These are phyloP conservation scores for Fusarium armeniacum DNA, from an alignment of 2,329 filamentous ascomycete species.

Conservation along the genomic window DNA sequence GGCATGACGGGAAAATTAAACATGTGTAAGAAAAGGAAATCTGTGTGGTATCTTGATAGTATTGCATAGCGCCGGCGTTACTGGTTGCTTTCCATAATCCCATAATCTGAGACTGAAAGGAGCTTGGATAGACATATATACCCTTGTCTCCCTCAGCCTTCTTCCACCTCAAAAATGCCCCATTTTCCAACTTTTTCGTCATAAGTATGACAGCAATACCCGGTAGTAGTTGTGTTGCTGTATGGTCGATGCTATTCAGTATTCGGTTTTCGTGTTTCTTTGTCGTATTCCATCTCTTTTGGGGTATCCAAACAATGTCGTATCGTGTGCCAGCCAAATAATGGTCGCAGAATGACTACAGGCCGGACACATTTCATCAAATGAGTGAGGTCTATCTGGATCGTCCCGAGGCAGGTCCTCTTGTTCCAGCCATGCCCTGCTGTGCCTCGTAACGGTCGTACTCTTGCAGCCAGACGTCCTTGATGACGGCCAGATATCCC, in stretches of 20 bases:
- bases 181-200: conserved; percentile 40
- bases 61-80: conserved; percentile 53
- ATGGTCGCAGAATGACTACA: conserved; percentile 5
- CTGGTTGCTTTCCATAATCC: conserved; percentile 41
- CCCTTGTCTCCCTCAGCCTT: conserved; percentile 23
- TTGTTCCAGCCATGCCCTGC: conserved; percentile 50
- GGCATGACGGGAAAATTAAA: conserved; percentile 12
- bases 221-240: conserved; percentile 2
- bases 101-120: conserved; percentile 38
- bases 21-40: conserved; percentile 27
- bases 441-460: conserved; percentile 70
- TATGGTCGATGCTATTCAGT: conserved; percentile 12
- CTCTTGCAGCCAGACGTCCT: conserved; percentile 69
- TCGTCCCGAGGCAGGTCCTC: conserved; percentile 39
- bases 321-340: conserved; percentile 3
- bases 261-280: conserved; percentile 15
- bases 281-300: conserved; percentile 15
- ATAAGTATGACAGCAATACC: conserved; percentile 12
- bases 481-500: conserved; percentile 64
- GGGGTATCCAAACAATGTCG: conserved; percentile 37
- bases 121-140: conserved; percentile 35
- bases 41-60: conserved; percentile 40
- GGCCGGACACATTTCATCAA: conserved; percentile 5
- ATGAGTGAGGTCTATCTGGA: conserved; percentile 16
- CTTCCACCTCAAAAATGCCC: conserved; percentile 2